Percentiles rank a stretch among this genome's conserved stretches.
Evolutionary conservation across 2,329 filamentous ascomycete genomes (phyloP).

Genomic region (Xylariaceae sp.): DNA sequence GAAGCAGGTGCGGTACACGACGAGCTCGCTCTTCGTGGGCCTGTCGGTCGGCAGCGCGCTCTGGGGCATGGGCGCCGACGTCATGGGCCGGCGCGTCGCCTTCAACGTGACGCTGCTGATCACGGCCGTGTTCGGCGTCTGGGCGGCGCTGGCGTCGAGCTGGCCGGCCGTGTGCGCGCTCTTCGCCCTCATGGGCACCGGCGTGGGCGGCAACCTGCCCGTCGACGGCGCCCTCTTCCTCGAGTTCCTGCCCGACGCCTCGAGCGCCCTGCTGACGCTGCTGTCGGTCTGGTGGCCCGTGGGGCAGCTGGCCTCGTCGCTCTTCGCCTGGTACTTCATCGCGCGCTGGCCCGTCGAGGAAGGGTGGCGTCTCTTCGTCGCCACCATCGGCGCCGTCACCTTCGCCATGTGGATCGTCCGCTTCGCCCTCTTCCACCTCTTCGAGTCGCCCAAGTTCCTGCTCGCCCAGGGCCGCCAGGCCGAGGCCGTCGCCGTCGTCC

Average conservation of each 20-base stretch:
- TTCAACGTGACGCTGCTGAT: constrained; percentile 77
- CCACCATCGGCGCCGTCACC: constrained; percentile 64
- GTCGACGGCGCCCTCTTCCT: constrained; percentile 63
- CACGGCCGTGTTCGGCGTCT: constrained; percentile 65
- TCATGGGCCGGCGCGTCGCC: constrained; percentile 69
- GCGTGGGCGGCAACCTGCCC: constrained; percentile 14
- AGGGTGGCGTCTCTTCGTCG: constrained; percentile 70
- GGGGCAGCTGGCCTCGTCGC: constrained; percentile 65
- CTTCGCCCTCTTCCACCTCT: constrained; percentile 73
- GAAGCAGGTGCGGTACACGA: constrained; percentile 71
- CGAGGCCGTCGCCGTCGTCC: constrained; percentile 73
- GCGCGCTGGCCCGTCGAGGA: constrained; percentile 59
- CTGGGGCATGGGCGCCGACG: constrained; percentile 74
- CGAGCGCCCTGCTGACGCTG: constrained; percentile 66
- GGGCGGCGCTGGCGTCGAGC: constrained; percentile 57
- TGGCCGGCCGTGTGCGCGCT: constrained; percentile 55
- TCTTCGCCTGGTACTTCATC: constrained; percentile 71
- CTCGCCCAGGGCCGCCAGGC: constrained; percentile 67
- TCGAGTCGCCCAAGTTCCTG: constrained; percentile 80
- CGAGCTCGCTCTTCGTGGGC: constrained; percentile 67
- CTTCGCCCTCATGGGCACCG: constrained; percentile 14
- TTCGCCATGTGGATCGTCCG: constrained; percentile 71
- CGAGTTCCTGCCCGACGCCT: constrained; percentile 71
- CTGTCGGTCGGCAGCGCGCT: constrained; percentile 71
- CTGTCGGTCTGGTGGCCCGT: constrained; percentile 85